Base-by-base conservation (phyloP, 441 rosid genomes). In the Erodium moschatum region DNA sequence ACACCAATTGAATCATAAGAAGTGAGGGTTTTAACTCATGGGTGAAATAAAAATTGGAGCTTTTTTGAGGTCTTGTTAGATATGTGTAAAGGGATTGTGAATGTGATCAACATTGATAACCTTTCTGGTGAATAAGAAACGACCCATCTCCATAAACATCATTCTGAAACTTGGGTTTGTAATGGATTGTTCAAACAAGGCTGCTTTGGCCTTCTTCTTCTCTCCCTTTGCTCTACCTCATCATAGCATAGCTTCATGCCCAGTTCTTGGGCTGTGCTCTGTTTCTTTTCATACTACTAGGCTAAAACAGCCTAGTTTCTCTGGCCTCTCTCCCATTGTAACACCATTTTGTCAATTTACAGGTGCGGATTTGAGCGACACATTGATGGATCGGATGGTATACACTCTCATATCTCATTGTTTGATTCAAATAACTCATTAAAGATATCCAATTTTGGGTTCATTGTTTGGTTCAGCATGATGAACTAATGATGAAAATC, bases 361-460 rank as follows among this genome's bases (percentile, higher is more conserved):
- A 90, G 98, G 97, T 74, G 98, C 98, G 5, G 97, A 92, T 78
- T 81, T 92, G 81, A 92, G 94, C 12, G 98, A 90, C 79, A 92
- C 98, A 65, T 81, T 92, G 78, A 92, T 92, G 98, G 98, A 92
- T 80, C 89, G 98, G 15, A 92, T 92, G 98, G 98, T 90, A 83
- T 90, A 83, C 16, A 4, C n/a, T 12, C 16, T 46, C 13, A 44
- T 44, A 31, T 2, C 35, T 31, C 35, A 31, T 31, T 1, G 35
- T 31, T 31, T 31, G 35, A 31, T 31, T 31, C 35, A 31, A 31
- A 31, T 31, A 31, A 31, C 5, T 1, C 3, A 31, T 5, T 31
- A 5, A 31, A 38, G 6, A 38, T 38, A 46, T 46, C 15, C 54
- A n/a, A 46, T 46, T 46, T 46, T 12, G 54, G 54, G 54, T 4